Evolutionary conservation across 2,329 filamentous ascomycete species (phyloP).

Genomic region (Trichophyton benhamiae): DNA sequence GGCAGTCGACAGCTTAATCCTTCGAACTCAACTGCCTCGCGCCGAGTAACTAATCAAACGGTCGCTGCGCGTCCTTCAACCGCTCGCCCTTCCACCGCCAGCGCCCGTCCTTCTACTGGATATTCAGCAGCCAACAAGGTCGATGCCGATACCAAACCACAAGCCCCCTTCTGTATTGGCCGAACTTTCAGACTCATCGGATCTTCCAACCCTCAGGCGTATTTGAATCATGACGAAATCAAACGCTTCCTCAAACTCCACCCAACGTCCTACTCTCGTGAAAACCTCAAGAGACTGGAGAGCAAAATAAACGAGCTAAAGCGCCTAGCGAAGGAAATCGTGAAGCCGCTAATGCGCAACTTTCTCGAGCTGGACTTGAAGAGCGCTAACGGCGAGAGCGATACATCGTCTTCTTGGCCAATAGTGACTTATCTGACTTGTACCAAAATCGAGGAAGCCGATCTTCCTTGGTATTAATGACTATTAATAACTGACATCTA

Average conservation of each 20-base stretch:
- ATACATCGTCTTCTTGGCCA: constrained; percentile 21
- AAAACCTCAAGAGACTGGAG: constrained; percentile 78
- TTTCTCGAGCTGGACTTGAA: constrained; percentile 67
- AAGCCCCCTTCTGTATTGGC: constrained; percentile 37
- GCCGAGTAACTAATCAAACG: constrained; percentile 6
- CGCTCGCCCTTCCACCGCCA: not conserved
- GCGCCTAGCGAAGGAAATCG: constrained; percentile 64
- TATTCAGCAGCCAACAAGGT: constrained; percentile 9
- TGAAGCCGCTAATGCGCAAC: constrained; percentile 75
- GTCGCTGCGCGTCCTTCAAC: constrained; percentile 9
- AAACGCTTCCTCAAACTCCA: constrained; percentile 79
- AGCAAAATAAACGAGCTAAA: constrained; percentile 81
- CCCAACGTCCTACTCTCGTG: constrained; percentile 58
- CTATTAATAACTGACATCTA: not conserved
- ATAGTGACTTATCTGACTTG: constrained; percentile 52
- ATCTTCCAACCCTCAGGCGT: constrained; percentile 46
- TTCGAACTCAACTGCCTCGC: constrained; percentile 8
- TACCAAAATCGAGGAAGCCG: constrained; percentile 48
- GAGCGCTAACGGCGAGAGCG: constrained; percentile 17
- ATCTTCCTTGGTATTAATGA: constrained; percentile 49
- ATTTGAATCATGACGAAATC: constrained; percentile 73
- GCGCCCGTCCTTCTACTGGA: constrained; percentile 6
- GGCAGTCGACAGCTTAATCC: constrained; percentile 3
- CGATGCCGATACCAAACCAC: constrained; percentile 19
- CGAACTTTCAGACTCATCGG: constrained; percentile 69